These are phyloP conservation scores for Luffa acutangula DNA, from an alignment of 306 rosid species.

Conservation along the genomic window DNA sequence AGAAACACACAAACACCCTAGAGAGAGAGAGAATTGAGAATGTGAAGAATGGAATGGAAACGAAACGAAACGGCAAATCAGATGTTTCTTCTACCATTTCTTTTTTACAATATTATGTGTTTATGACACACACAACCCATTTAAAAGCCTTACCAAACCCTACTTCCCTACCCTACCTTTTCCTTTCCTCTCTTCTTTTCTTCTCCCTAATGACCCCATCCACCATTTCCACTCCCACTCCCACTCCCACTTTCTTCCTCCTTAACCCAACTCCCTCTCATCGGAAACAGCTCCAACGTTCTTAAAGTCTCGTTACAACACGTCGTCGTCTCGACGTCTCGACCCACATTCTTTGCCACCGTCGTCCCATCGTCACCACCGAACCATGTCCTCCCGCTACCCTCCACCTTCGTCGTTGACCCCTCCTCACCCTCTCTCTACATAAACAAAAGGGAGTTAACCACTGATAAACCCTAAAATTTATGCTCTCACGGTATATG, in stretches of 20 bases:
- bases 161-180: neutral
- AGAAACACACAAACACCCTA: no score
- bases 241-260: constrained; percentile 29
- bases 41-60: neutral
- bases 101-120: neutral
- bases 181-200: neutral
- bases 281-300: constrained; percentile 88
- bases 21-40: neutral
- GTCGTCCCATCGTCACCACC: constrained; percentile 35
- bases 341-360: constrained; percentile 28
- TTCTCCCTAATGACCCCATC: neutral
- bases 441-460: neutral
- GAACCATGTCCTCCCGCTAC: constrained; percentile 16
- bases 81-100: neutral
- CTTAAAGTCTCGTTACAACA: constrained; percentile 32
- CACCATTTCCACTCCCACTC: neutral
- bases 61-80: neutral
- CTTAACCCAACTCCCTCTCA: constrained; percentile 40
- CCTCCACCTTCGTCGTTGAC: constrained; percentile 26
- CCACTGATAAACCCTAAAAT: neutral
- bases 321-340: constrained; percentile 13
- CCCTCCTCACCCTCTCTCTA: constrained; percentile 23
- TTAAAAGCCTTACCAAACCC: neutral
- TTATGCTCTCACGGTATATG: no score
- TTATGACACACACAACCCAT: neutral